Percentiles rank a stretch among this genome's conserved stretches.
phyloP scores from a whole-genome alignment of 2,329 filamentous ascomycete species.

The Cladosporium sp. region DNA sequence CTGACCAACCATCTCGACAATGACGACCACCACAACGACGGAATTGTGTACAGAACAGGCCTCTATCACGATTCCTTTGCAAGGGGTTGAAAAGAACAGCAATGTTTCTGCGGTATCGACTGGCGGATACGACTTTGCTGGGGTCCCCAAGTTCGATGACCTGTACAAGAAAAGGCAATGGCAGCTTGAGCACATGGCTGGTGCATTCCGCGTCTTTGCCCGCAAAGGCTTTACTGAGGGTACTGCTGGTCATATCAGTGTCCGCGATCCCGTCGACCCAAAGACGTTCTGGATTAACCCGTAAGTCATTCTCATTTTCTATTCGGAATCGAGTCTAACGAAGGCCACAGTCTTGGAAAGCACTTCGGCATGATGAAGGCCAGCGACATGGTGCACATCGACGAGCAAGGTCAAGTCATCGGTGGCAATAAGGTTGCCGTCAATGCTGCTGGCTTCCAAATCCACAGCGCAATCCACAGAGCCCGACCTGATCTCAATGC shows the following conservation, averaged over 20 bases:
- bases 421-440: slow-evolving; percentile 33
- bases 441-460: slow-evolving; percentile 41
- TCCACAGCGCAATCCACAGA: slow-evolving; percentile 36
- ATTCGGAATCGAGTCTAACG: neutral
- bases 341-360: slow-evolving; percentile 19
- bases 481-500: slow-evolving; percentile 39
- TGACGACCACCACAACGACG: neutral
- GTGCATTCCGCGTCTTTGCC: slow-evolving; percentile 1
- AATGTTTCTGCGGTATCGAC: neutral
- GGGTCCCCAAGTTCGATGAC: neutral
- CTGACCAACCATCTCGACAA: neutral
- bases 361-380: slow-evolving; percentile 38
- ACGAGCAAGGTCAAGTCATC: slow-evolving; percentile 38
- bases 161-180: slow-evolving; percentile 3
- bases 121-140: neutral
- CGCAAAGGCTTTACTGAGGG: slow-evolving; percentile 14
- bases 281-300: slow-evolving; percentile 35
- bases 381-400: slow-evolving; percentile 39
- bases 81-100: neutral
- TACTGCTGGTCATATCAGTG: slow-evolving; percentile 34
- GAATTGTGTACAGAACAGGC: neutral
- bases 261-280: slow-evolving; percentile 35
- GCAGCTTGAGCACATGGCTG: slow-evolving; percentile 9
- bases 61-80: neutral
- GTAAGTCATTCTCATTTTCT: neutral